phyloP scores from a whole-genome alignment of 2,329 filamentous ascomycete genomes.

The Neopestalotiopsis sp. region DNA sequence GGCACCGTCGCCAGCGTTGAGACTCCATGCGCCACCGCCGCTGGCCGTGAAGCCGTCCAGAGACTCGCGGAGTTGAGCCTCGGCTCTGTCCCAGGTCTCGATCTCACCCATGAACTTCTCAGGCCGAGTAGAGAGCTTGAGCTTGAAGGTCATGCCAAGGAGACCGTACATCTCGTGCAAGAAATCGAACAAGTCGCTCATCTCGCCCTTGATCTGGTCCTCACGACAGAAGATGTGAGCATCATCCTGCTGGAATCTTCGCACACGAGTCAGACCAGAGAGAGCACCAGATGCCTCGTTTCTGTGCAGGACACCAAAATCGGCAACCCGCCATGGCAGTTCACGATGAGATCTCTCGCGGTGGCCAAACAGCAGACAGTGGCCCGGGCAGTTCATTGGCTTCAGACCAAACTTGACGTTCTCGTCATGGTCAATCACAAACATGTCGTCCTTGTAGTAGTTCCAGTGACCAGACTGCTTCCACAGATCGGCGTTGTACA shows the following conservation, averaged over 20 bases:
- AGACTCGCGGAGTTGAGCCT: conserved; percentile 78
- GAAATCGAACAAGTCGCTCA: conserved; percentile 73
- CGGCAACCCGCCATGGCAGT: conserved; percentile 82
- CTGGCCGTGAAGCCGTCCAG: conserved; percentile 75
- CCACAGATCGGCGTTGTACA: conserved; percentile 94
- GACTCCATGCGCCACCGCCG: conserved; percentile 72
- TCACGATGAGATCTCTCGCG: conserved; percentile 78
- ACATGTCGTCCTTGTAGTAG: conserved; percentile 95
- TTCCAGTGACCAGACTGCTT: conserved; percentile 95
- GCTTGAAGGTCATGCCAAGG: conserved; percentile 88
- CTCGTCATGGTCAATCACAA: conserved; percentile 64
- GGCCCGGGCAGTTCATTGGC: conserved; percentile 92
- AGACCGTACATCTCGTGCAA: conserved; percentile 75
- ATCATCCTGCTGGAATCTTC: conserved; percentile 89
- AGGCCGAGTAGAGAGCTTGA: conserved; percentile 89
- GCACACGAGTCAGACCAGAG: conserved; percentile 81
- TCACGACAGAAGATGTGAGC: conserved; percentile 85
- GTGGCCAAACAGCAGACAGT: conserved; percentile 83
- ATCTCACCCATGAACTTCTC: conserved; percentile 90
- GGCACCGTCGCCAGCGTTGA: conserved; percentile 93
- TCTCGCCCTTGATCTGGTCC: conserved; percentile 65
- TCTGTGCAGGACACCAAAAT: conserved; percentile 86
- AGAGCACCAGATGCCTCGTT: conserved; percentile 86
- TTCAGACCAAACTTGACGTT: conserved; percentile 82
- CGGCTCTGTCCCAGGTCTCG: conserved; percentile 88